Base-by-base conservation (phyloP, 306 rosid genomes). In the Fragaria iinumae region DNA sequence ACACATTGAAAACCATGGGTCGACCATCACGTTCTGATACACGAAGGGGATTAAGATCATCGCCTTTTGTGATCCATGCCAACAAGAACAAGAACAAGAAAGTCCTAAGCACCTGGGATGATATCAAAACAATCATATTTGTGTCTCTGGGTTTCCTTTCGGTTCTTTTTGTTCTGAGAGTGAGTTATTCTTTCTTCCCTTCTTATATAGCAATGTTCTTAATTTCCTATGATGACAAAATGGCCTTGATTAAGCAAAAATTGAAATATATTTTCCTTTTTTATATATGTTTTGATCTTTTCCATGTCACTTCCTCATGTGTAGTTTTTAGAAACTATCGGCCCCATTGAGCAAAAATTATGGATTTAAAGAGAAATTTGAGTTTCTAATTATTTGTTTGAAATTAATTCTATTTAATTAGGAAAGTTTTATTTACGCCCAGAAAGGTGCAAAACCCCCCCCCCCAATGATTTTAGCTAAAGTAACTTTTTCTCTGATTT, bases 1-100 rank as follows among this genome's bases (percentile, higher is more conserved):
- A 20, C 23, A 81, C 88, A 59, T 84, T 41, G 81, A 78, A 84
- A 47, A 70, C 23, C 45, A 29, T 81, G 21, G 73, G 20, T 32
- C 3, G 52, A 14, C 16, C 66, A 56, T 7, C 38, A 62, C 50
- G 65, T 25, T 23, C 17, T 59, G 65, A 21, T 11, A 23, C 14
- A 23, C 17, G 17, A 11, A 1, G 12, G 17, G 27, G 65, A 9
- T 25, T 11, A 4, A 10, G 16, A 21, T 11, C 16, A 10, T 25
- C 11, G 11, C 41, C 76, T 71, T 78, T 60, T 45, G 32, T 41
- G 5, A 43, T 44, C 70, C 67, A 74, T 56, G 43, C 43, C 21
- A 84, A 44, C n/a, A 81, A 64, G 57, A 77, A 74, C 27, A 25
- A 25, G 27, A 25, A 11, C 34, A 74, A 74, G 32, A 57, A 52